Evolutionary conservation across 2,329 filamentous ascomycete genomes (phyloP).

Genomic region (Sordariomycetes sp.): DNA sequence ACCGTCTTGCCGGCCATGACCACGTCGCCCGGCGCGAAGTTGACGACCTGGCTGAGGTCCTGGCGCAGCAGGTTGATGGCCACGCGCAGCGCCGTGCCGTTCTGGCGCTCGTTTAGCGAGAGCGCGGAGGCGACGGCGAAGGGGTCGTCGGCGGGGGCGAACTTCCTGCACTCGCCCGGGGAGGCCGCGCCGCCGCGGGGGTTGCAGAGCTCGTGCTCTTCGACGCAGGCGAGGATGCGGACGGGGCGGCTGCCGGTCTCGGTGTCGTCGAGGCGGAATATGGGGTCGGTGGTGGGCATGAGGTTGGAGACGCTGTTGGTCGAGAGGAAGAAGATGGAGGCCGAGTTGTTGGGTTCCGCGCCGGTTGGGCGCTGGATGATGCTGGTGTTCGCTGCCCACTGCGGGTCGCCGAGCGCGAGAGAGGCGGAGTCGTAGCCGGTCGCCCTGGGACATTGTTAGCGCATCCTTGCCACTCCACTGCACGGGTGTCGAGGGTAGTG

Average conservation of each 20-base stretch:
- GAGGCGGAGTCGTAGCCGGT: conserved; percentile 4
- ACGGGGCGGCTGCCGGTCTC: background rate
- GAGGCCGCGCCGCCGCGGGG: background rate
- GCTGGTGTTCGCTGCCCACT: conserved; percentile 1
- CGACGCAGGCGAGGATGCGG: conserved; percentile 3
- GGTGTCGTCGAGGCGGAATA: background rate
- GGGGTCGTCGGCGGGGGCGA: conserved; percentile 1
- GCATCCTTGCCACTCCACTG: background rate
- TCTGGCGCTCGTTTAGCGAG: conserved; percentile 1
- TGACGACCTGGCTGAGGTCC: conserved; percentile 3
- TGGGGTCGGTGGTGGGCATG: background rate
- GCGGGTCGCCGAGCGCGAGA: background rate
- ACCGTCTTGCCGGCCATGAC: conserved; percentile 5
- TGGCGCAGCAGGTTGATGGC: conserved; percentile 4
- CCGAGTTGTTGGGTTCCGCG: conserved; percentile 4
- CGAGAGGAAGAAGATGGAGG: conserved; percentile 5
- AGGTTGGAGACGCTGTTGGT: conserved; percentile 4
- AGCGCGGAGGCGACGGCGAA: background rate
- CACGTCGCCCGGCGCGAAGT: conserved; percentile 3
- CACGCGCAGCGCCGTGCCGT: conserved; percentile 1
- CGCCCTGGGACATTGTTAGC: background rate
- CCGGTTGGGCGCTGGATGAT: background rate
- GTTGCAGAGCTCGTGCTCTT: conserved; percentile 6
- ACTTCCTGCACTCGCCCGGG: background rate
- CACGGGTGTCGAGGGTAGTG: too few species aligned